These are phyloP conservation scores for Plectosphaerella plurivora DNA, from an alignment of 2,329 filamentous ascomycete genomes.

Conservation along the genomic window DNA sequence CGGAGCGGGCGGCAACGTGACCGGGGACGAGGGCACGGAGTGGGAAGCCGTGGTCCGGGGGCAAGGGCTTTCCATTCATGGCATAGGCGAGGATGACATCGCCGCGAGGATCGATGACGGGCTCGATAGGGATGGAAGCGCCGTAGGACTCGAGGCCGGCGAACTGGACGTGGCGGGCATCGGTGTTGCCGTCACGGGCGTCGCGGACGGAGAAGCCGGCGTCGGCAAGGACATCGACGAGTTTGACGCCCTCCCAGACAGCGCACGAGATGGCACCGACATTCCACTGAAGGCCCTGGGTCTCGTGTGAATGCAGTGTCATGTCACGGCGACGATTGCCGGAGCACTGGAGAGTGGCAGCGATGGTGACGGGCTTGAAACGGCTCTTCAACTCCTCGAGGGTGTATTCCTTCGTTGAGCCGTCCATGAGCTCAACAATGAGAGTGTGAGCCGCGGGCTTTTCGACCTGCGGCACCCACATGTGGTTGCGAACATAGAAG, in stretches of 20 bases:
- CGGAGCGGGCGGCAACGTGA: slow-evolving; percentile 61
- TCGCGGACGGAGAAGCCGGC: slow-evolving; percentile 44
- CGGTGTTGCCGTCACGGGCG: slow-evolving; percentile 27
- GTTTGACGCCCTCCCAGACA: slow-evolving; percentile 51
- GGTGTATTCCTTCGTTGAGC: slow-evolving; percentile 47
- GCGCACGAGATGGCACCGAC: slow-evolving; percentile 57
- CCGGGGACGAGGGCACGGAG: slow-evolving; percentile 60
- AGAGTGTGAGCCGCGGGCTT: slow-evolving; percentile 38
- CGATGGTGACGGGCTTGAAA: slow-evolving; percentile 47
- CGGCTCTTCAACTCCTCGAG: slow-evolving; percentile 47
- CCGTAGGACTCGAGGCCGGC: slow-evolving; percentile 56
- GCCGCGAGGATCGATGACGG: slow-evolving; percentile 53
- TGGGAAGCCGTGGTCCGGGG: slow-evolving; percentile 63
- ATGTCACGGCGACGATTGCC: slow-evolving; percentile 57
- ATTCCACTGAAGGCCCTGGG: slow-evolving; percentile 57
- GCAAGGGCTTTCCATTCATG: slow-evolving; percentile 62
- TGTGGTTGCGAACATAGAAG: slow-evolving; percentile 47
- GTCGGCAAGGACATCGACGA: slow-evolving; percentile 51
- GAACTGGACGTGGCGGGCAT: slow-evolving; percentile 51
- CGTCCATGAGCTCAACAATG: slow-evolving; percentile 52
- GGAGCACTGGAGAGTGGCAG: slow-evolving; percentile 55
- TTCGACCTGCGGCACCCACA: slow-evolving; percentile 53
- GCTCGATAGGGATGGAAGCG: slow-evolving; percentile 55
- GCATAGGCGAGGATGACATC: slow-evolving; percentile 63
- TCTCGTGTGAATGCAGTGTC: slow-evolving; percentile 41